phyloP scores from a whole-genome alignment of 441 rosid genomes.

The Erysimum cheiri region DNA sequence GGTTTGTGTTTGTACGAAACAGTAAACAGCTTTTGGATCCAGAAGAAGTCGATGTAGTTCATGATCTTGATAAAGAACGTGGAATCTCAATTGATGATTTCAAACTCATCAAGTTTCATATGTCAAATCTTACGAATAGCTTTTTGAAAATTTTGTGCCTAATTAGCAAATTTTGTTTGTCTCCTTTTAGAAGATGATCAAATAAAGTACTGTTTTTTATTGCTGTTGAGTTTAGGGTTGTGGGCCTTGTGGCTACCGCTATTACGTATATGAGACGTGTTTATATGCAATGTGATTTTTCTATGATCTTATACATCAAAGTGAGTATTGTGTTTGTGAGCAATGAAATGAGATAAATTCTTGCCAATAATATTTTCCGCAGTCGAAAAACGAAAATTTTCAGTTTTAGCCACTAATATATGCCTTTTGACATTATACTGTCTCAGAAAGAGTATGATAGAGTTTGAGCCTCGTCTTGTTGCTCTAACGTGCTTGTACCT shows the following conservation, averaged over 20 bases:
- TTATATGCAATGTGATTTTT: slow-evolving; percentile 41
- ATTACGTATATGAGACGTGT: slow-evolving; percentile 91
- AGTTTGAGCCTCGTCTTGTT: slow-evolving; percentile 92
- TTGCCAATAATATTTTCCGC: too few species aligned
- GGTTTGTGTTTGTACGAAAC: slow-evolving; percentile 33
- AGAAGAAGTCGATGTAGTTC: slow-evolving; percentile 77
- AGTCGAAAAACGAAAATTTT: background rate
- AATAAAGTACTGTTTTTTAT: slow-evolving; percentile 23
- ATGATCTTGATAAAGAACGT: slow-evolving; percentile 68
- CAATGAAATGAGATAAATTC: background rate
- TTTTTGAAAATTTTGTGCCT: background rate
- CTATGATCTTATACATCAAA: background rate
- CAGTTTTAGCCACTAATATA: background rate
- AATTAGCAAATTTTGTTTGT: background rate
- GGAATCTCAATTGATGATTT: slow-evolving; percentile 79
- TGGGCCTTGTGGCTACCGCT: slow-evolving; percentile 93
- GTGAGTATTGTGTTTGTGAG: background rate
- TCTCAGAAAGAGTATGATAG: slow-evolving; percentile 85
- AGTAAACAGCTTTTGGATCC: slow-evolving; percentile 77
- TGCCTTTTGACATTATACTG: slow-evolving; percentile 7
- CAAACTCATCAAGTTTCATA: slow-evolving; percentile 83
- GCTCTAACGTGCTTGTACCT: slow-evolving; percentile 93
- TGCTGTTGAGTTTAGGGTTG: slow-evolving; percentile 72
- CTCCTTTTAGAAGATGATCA: background rate
- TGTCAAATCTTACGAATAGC: slow-evolving; percentile 80